Evolutionary conservation across 2,329 filamentous ascomycete genomes (phyloP), one percentile per base, ranked within the genome.

Genomic region (Aspergillus ochraceoroseus): DNA sequence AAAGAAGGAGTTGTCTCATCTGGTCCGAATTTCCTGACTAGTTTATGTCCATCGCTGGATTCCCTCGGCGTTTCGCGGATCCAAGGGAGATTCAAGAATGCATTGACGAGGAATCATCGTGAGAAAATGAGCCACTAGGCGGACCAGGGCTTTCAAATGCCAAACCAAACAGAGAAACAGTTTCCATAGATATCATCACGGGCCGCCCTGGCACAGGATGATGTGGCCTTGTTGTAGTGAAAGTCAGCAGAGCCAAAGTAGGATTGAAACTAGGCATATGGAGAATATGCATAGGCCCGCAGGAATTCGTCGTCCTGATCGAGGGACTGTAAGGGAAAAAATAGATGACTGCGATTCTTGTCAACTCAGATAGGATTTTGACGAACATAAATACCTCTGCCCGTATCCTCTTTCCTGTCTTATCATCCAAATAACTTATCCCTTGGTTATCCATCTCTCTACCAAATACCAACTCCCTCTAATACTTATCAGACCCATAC

Each of bases 121-220:
- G 11, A 18, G 11, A 23, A 18, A 15, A 22, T 26, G 11, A 19
- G 11, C 14, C 4, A 9, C 18, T 34, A 17, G 27, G 40, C 47
- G 41, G 38, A 40, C 32, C 13, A 44, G 43, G 32, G 13, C 32
- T 33, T 34, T 27, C 41, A 39, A 44, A 18, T 54, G 35, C 57
- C 59, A 62, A 64, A 54, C 65, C 65, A 55, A 66, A 66, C 60
- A 49, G 33, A 68, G 66, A 52, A 68, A 68, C 57, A 61, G 46
- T 66, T 67, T 69, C 66, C 67, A 66, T 67, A 41, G 17, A 14
- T 20, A 32, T 25, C 13, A 30, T 27, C 18, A 29, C 20, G 15
- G 23, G n/a, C 18, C 23, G 4, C 17, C 13, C 38, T 45, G 30
- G 33, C 44, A 34, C 42, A 54, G 5, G 14, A 38, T 32, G 18